Evolutionary conservation across 2,329 filamentous ascomycete genomes (phyloP).

Genomic region (Fusarium redolens): DNA sequence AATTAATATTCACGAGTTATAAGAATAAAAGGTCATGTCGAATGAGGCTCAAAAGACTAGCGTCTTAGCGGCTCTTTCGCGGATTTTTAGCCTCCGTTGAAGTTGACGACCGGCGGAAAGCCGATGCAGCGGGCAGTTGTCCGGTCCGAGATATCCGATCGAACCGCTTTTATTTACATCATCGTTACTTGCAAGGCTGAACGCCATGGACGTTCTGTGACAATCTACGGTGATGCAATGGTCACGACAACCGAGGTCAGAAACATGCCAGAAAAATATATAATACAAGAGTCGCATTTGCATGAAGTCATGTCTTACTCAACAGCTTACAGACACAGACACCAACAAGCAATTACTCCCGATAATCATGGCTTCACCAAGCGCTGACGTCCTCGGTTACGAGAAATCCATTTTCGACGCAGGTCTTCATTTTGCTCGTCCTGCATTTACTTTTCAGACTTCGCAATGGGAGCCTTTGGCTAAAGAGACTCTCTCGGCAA

Average conservation of each 20-base stretch:
- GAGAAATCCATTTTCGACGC: constrained; percentile 18
- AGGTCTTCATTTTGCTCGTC: constrained; percentile 12
- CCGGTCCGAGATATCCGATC: constrained; percentile 7
- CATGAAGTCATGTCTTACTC: neutral
- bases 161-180: neutral
- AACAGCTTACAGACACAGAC: neutral
- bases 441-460: constrained; percentile 10
- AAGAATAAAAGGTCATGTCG: too few relatives aligned
- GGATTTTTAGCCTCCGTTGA: neutral
- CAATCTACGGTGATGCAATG: neutral
- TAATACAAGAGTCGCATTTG: neutral
- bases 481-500: constrained; percentile 18
- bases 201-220: neutral
- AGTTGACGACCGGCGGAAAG: neutral
- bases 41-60: neutral
- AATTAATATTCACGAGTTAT: too few relatives aligned
- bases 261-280: rapidly evolving
- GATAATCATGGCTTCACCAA: constrained; percentile 3
- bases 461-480: constrained; percentile 23
- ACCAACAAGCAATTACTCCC: neutral
- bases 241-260: neutral
- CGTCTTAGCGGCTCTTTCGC: neutral
- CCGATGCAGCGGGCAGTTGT: neutral
- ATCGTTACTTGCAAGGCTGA: neutral
- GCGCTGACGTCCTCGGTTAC: constrained; percentile 10